Base-by-base conservation (phyloP, 441 rosid genomes). In the Euphorbia schlechtendalii region DNA sequence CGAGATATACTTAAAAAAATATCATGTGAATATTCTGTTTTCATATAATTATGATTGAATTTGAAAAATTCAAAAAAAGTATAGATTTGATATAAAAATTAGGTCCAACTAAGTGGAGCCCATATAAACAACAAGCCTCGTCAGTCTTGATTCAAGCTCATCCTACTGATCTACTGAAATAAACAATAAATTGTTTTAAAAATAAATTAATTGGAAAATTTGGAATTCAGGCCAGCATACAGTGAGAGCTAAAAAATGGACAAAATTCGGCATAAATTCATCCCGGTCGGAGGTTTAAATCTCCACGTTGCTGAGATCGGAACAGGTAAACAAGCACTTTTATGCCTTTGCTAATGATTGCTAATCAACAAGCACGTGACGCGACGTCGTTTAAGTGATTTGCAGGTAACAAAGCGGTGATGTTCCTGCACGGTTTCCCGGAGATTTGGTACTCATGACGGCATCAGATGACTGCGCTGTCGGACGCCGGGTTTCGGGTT, bases 361-460 rank as follows among this genome's bases (percentile, higher is more conserved):
- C 14, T 27, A 24, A 32, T 57, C n/a, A 51, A 49, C 22, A 2
- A 14, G 12, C 17, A 13, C 3, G 51, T 4, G 15, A 3, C 20
- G 8, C 15, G 3, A 17, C 20, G 18, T 8, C 9, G 3, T 58
- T 52, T 38, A 4, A 1, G 24, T n/a, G n/a, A 56, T 48, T 53
- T 52, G 0, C 72, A 83, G 86, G 85, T 55, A 27, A 72, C 4
- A 71, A 75, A 32, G 79, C 63, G 18, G 84, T 82, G 18, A 38
- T 84, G 41, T 80, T 86, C 79, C 68, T 86, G 49, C 87, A 86
- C 25, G 86, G 87, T 17, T 84, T 84, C 75, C 89, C 86, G 11
- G 86, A 86, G 72, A 78, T 82, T 67, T 84, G 89, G 84, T 86
- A 84, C 76, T 68, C 87, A 0, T 86, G 86, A 84, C 74, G 84